Evolutionary conservation across 495 filamentous ascomycete genomes (phyloP).

Genomic region (Penicillium argentinense): DNA sequence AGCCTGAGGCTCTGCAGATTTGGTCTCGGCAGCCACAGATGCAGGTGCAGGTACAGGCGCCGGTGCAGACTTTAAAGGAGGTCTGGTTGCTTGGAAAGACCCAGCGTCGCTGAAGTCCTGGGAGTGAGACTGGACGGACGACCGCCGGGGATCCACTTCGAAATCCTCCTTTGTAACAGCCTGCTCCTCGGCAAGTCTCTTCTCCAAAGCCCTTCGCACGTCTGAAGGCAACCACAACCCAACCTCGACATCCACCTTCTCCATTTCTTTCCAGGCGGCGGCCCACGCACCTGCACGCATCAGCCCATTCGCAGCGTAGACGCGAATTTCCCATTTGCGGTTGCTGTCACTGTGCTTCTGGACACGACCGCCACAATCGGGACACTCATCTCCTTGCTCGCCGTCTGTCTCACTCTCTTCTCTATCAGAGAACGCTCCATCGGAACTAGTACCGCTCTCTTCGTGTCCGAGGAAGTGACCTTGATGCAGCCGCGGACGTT

Average conservation of each 20-base stretch:
- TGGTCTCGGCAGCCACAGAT: neutral
- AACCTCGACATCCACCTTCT: constrained; percentile 91
- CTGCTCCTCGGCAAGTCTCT: constrained; percentile 30
- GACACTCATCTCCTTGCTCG: constrained; percentile 55
- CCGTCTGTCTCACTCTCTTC: constrained; percentile 36
- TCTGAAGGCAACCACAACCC: constrained; percentile 65
- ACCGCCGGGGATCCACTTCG: constrained; percentile 7
- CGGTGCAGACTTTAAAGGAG: neutral
- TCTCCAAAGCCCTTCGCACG: constrained; percentile 47
- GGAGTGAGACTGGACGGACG: constrained; percentile 7
- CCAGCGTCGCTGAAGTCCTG: constrained; percentile 8
- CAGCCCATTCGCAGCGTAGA: constrained; percentile 91
- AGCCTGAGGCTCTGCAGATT: neutral
- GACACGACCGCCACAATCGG: constrained; percentile 56
- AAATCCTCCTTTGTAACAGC: constrained; percentile 8
- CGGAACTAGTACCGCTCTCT: constrained; percentile 34
- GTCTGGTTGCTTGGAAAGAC: constrained; percentile 4
- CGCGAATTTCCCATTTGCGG: constrained; percentile 77
- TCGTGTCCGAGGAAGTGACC: constrained; percentile 63
- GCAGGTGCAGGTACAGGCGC: neutral
- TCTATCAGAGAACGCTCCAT: constrained; percentile 30
- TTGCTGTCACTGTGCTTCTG: constrained; percentile 44
- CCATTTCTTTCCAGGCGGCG: constrained; percentile 95
- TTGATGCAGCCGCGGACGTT: constrained; percentile 68
- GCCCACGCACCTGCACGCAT: constrained; percentile 92